phyloP scores from a whole-genome alignment of 2,329 filamentous ascomycete genomes.

The Alternaria triticimaculans region DNA sequence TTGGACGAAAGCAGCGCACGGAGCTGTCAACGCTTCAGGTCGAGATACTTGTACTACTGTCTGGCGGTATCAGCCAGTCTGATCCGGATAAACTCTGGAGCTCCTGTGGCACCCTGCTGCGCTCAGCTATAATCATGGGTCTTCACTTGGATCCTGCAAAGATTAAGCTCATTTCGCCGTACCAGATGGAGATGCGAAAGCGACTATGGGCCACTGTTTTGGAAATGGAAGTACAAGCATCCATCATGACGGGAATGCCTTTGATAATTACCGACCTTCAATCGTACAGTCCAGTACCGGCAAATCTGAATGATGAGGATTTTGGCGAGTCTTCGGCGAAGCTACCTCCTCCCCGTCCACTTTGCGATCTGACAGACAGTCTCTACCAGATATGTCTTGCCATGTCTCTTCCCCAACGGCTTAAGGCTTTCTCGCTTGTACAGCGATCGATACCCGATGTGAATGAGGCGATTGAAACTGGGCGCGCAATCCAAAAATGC shows the following conservation, averaged over 20 bases:
- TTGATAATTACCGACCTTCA: constrained; percentile 18
- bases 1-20: constrained; percentile 27
- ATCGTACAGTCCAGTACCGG: constrained; percentile 12
- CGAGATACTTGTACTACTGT: constrained; percentile 22
- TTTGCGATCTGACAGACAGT: constrained; percentile 22
- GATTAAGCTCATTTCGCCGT: constrained; percentile 43
- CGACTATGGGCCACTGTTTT: constrained; percentile 55
- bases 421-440: constrained; percentile 23
- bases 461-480: constrained; percentile 17
- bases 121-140: constrained; percentile 53
- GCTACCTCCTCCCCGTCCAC: constrained; percentile 12
- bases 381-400: constrained; percentile 26
- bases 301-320: constrained; percentile 27
- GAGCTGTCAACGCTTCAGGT: constrained; percentile 31
- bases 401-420: constrained; percentile 19
- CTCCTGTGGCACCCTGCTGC: constrained; percentile 46
- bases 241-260: constrained; percentile 28
- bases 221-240: constrained; percentile 48
- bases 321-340: constrained; percentile 18
- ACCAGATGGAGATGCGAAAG: constrained; percentile 50
- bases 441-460: constrained; percentile 18
- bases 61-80: constrained; percentile 15
- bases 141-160: constrained; percentile 50
- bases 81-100: constrained; percentile 31
- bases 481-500: constrained; percentile 17